Conservation (phyloP, 2,329 filamentous ascomycete species). For the Penicillium concentricum region DNA sequence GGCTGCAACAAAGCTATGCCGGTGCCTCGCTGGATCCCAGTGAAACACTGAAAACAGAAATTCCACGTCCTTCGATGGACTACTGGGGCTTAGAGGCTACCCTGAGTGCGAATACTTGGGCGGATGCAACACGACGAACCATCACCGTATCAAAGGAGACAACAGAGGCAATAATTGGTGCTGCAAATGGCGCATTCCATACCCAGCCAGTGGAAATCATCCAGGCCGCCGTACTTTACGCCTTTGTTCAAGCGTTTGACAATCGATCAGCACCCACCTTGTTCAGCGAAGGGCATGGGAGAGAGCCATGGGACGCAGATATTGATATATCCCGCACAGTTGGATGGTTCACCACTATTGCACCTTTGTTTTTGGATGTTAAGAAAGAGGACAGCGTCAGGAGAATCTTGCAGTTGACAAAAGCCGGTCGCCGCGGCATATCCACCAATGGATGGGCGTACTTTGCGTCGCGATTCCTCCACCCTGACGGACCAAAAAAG, state of each 20-base stretch:
- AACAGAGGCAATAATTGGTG: conserved; percentile 4
- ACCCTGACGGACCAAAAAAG: neutral
- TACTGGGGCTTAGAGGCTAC: neutral
- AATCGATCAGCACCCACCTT: conserved; percentile 53
- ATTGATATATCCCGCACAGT: conserved; percentile 58
- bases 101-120: neutral
- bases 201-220: conserved; percentile 29
- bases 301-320: conserved; percentile 44
- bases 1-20: conserved; percentile 3
- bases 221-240: conserved; percentile 52
- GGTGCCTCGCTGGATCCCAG: neutral
- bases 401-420: neutral
- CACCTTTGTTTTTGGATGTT: conserved; percentile 35
- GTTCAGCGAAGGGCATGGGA: conserved; percentile 43
- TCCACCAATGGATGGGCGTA: conserved; percentile 50
- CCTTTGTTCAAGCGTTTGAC: conserved; percentile 56
- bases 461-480: conserved; percentile 43
- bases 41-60: neutral
- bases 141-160: neutral
- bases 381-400: neutral
- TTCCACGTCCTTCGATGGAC: neutral
- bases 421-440: conserved; percentile 42
- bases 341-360: conserved; percentile 61
- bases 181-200: conserved; percentile 11
- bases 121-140: neutral